Evolutionary conservation across 495 filamentous ascomycete genomes (phyloP).

Genomic region (Hyaloscypha hepaticicola): DNA sequence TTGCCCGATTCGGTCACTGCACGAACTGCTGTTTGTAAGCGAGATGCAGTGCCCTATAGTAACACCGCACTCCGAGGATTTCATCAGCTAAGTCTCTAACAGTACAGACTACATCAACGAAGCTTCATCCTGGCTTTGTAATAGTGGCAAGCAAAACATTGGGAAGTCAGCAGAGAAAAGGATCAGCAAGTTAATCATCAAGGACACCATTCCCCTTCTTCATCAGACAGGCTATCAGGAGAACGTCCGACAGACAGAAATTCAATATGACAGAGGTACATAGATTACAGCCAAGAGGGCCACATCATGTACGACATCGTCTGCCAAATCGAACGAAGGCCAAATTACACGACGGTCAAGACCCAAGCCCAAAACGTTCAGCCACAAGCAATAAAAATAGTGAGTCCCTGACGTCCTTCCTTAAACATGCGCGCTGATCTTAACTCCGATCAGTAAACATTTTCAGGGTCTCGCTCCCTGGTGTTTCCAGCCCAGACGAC

Average conservation of each 20-base stretch:
- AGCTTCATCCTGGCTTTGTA: not conserved
- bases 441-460: not conserved
- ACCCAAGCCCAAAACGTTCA: not conserved
- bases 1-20: not conserved
- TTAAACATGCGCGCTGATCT: not conserved
- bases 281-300: not conserved
- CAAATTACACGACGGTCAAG: not conserved
- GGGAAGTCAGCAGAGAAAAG: not conserved
- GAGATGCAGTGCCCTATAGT: not conserved
- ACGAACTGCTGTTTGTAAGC: not conserved
- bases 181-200: not conserved
- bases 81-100: not conserved
- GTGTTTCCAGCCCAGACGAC: not conserved
- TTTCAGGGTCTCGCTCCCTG: not conserved
- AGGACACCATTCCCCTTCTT: not conserved
- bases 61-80: not conserved
- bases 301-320: not conserved
- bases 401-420: not conserved
- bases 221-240: not conserved
- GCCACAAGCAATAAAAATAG: not conserved
- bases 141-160: not conserved
- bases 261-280: not conserved
- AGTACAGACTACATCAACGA: not conserved
- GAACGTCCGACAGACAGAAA: not conserved
- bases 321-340: not conserved